These are phyloP conservation scores for Nakazawaea peltata DNA, from an alignment of 805 yeast species.

Conservation along the genomic window DNA sequence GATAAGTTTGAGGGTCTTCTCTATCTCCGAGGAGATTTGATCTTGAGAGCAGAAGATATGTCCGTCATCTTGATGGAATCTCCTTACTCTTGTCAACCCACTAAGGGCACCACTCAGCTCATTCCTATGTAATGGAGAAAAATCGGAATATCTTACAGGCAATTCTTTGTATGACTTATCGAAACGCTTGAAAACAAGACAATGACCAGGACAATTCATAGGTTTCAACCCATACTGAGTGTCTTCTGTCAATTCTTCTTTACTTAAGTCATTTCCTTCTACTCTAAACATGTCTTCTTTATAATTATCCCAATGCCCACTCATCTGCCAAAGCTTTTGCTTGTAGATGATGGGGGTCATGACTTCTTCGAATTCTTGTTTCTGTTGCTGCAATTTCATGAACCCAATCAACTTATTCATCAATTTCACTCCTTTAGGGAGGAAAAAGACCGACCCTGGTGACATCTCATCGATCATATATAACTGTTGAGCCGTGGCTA, in stretches of 20 bases:
- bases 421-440: slow-evolving; percentile 87
- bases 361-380: slow-evolving; percentile 85
- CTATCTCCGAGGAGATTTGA: slow-evolving; percentile 72
- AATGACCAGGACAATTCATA: slow-evolving; percentile 95
- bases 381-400: slow-evolving; percentile 78
- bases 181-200: slow-evolving; percentile 67
- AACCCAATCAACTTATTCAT: slow-evolving; percentile 73
- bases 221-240: slow-evolving; percentile 77
- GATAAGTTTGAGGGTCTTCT: slow-evolving; percentile 62
- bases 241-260: slow-evolving; percentile 14
- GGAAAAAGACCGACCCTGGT: slow-evolving; percentile 88
- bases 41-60: slow-evolving; percentile 83
- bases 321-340: slow-evolving; percentile 75
- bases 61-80: slow-evolving; percentile 98
- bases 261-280: slow-evolving; percentile 40
- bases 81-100: slow-evolving; percentile 86
- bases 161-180: slow-evolving; percentile 80
- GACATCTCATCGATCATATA: slow-evolving; percentile 74
- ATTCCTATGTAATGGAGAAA: slow-evolving; percentile 87
- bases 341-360: slow-evolving; percentile 86
- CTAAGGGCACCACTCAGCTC: slow-evolving; percentile 92
- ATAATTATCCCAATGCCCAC: slow-evolving; percentile 96
- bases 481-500: slow-evolving; percentile 63
- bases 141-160: slow-evolving; percentile 82
- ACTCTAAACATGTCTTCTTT: slow-evolving; percentile 92